Evolutionary conservation across 148 eudicot species (phyloP).

Genomic region (Bassia scoparia): DNA sequence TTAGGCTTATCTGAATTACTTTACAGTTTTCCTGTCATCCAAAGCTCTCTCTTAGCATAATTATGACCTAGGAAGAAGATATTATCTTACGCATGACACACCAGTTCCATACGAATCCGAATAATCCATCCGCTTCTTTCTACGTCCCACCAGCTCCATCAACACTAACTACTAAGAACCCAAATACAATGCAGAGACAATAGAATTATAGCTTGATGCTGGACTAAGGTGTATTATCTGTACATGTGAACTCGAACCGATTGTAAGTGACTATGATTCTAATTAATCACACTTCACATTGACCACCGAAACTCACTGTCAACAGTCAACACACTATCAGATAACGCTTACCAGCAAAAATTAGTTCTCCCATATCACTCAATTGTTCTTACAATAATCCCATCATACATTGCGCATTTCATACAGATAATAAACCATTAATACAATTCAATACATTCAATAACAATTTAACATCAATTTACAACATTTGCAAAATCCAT

Average conservation of each 20-base stretch:
- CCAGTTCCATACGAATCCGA: not conserved
- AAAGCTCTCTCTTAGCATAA: not conserved
- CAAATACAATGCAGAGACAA: not conserved
- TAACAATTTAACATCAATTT: not conserved
- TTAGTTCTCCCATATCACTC: not conserved
- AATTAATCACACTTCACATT: too few species aligned
- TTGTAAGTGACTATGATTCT: too few species aligned
- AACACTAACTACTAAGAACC: not conserved
- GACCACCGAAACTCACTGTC: too few species aligned
- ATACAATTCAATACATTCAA: not conserved
- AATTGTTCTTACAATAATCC: not conserved
- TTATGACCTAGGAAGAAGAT: not conserved
- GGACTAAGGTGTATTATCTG: too few species aligned
- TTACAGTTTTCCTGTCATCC: not conserved
- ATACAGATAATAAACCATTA: not conserved
- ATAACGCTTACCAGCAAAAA: not conserved
- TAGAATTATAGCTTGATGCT: too few species aligned
- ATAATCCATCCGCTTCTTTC: not conserved
- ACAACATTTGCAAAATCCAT: slow-evolving; percentile 9
- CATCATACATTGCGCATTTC: not conserved
- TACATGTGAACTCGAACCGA: too few species aligned
- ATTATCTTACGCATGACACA: not conserved
- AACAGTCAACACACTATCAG: not conserved
- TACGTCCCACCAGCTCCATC: not conserved
- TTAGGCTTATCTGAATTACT: too few species aligned